These are phyloP conservation scores for Nicotiana sylvestris DNA, from an alignment of 257 asterid species.

Conservation along the genomic window DNA sequence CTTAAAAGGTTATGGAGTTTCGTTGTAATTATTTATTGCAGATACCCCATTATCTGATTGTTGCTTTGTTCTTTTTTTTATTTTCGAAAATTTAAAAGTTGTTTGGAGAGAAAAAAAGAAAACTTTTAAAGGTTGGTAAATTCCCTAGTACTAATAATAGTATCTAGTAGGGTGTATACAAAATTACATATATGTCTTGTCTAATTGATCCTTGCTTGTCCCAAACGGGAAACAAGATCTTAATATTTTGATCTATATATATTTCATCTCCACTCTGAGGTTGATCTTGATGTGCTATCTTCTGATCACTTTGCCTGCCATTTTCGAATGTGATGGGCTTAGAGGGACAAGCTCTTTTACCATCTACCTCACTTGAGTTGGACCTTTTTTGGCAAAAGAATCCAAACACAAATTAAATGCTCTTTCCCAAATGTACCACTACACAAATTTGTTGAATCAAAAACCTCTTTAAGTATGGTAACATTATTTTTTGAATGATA, in stretches of 20 bases:
- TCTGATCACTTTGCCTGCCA: conserved; percentile 7
- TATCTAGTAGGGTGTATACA: neutral
- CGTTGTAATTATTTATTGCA: too few species aligned
- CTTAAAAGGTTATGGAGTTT: neutral
- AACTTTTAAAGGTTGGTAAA: neutral
- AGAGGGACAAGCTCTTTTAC: neutral
- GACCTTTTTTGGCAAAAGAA: conserved; percentile 1
- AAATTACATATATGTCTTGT: neutral
- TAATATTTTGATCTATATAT: neutral
- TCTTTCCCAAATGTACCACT: neutral
- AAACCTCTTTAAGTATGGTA: neutral
- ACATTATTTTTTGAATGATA: neutral
- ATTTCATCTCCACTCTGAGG: neutral
- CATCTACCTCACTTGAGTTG: neutral
- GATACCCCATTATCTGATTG: neutral
- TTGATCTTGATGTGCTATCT: neutral
- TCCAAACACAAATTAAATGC: neutral
- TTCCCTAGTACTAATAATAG: neutral
- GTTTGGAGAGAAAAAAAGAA: too few species aligned
- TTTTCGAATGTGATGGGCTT: neutral
- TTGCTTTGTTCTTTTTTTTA: neutral
- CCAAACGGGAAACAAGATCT: neutral
- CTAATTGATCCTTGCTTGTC: neutral
- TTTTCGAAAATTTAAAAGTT: too few species aligned
- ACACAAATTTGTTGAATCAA: neutral